These are phyloP conservation scores for Candolleomyces efflorescens DNA, from an alignment of 768 basidiomycete genomes.

Conservation along the genomic window DNA sequence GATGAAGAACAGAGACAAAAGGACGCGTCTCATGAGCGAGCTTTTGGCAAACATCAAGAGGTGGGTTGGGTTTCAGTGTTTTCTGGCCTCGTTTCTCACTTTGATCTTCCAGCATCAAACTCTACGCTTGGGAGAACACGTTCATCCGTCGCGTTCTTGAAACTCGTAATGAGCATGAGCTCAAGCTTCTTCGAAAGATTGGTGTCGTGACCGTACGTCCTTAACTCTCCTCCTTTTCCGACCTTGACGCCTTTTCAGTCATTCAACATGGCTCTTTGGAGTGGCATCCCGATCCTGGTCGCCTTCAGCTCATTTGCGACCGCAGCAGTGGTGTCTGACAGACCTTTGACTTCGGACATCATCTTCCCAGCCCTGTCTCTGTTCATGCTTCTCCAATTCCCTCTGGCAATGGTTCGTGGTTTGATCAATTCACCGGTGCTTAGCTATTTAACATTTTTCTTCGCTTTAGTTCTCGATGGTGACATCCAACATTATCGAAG, in stretches of 20 bases:
- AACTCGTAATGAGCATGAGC: conserved; percentile 78
- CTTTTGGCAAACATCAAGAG: conserved; percentile 90
- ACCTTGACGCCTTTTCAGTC: conserved; percentile 31
- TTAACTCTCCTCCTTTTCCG: not conserved
- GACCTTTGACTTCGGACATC: conserved; percentile 80
- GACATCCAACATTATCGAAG: conserved; percentile 80
- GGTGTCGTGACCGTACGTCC: conserved; percentile 62
- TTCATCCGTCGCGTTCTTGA: conserved; percentile 77
- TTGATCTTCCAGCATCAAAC: conserved; percentile 63
- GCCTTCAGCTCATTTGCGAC: conserved; percentile 81
- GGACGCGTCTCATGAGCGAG: conserved; percentile 88
- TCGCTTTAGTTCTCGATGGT: conserved; percentile 59
- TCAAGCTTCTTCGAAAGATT: conserved; percentile 79
- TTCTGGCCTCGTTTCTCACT: not conserved
- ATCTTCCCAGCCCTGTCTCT: conserved; percentile 96
- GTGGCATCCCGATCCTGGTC: conserved; percentile 67
- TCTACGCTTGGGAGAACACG: conserved; percentile 94
- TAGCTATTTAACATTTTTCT: not conserved
- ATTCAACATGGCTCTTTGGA: conserved; percentile 60
- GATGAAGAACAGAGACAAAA: conserved; percentile 89
- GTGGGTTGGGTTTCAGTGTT: conserved; percentile 23
- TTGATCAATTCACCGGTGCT: conserved; percentile 1
- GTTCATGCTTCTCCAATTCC: conserved; percentile 85
- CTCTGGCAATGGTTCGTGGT: conserved; percentile 67
- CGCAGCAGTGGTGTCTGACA: conserved; percentile 56